Percentiles rank a stretch among this genome's conserved stretches.
phyloP scores from a whole-genome alignment of 192 early-diverging fungal species.

The Powellomyces hirtus region DNA sequence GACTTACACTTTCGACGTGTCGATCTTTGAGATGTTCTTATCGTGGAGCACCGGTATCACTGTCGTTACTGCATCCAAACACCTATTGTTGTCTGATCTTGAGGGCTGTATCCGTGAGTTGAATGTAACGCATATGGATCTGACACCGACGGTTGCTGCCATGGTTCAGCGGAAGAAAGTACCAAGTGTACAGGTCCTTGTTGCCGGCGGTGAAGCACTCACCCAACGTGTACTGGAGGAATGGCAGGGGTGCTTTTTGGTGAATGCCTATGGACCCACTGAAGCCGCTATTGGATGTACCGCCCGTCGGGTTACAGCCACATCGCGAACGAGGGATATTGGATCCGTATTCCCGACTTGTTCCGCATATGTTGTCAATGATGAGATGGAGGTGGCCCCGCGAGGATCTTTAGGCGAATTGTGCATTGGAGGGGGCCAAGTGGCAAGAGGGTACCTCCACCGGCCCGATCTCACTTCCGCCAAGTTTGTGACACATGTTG shows the following conservation, averaged over 20 bases:
- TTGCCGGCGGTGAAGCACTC: conserved; percentile 16
- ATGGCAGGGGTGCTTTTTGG: conserved; percentile 2
- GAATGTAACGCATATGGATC: neutral
- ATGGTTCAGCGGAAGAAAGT: neutral
- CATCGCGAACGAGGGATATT: neutral
- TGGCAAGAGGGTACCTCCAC: conserved; percentile 49
- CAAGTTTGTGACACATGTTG: conserved; percentile 13
- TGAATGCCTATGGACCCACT: conserved; percentile 23
- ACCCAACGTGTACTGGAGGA: conserved; percentile 9
- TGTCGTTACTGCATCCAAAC: conserved; percentile 12
- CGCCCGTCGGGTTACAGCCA: neutral
- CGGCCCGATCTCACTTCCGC: conserved; percentile 34
- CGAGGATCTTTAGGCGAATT: conserved; percentile 44
- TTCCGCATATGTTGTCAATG: neutral
- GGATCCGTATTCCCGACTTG: neutral
- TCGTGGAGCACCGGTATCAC: conserved; percentile 11
- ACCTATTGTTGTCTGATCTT: conserved; percentile 5
- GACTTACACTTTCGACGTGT: conserved; percentile 18
- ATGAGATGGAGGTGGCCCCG: conserved; percentile 16
- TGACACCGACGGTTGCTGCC: conserved; percentile 8
- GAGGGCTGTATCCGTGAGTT: neutral
- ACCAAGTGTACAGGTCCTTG: conserved; percentile 2
- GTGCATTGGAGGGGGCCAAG: conserved; percentile 39
- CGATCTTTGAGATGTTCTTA: conserved; percentile 24
- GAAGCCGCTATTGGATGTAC: conserved; percentile 18